Evolutionary conservation across 495 filamentous ascomycete species (phyloP).

Genomic region (Barbatosphaeria neglecta): DNA sequence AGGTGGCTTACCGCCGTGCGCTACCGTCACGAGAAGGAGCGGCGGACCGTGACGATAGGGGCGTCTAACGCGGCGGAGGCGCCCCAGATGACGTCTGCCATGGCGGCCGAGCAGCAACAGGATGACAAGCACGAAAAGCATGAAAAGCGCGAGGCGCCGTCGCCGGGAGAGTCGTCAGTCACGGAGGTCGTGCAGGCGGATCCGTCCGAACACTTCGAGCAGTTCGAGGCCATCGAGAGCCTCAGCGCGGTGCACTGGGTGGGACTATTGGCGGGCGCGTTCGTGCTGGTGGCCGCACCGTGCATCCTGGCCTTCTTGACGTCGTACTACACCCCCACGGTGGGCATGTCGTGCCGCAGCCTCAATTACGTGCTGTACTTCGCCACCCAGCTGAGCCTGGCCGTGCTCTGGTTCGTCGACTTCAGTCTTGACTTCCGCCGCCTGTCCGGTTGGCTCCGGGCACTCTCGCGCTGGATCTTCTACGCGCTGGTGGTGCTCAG

Average conservation of each 20-base stretch:
- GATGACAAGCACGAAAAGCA: no score
- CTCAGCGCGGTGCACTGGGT: slow-evolving; percentile 16
- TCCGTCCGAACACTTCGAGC: no score
- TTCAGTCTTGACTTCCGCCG: slow-evolving; percentile 7
- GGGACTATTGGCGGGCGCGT: slow-evolving; percentile 14
- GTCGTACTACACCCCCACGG: slow-evolving; percentile 24
- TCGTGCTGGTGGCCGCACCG: slow-evolving; percentile 18
- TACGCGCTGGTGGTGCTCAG: slow-evolving; percentile 13
- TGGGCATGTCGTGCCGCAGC: slow-evolving; percentile 27
- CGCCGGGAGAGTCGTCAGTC: no score
- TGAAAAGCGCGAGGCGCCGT: no score
- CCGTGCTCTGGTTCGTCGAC: slow-evolving; percentile 16
- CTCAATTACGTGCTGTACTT: slow-evolving; percentile 29
- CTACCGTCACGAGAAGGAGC: slow-evolving; percentile 1
- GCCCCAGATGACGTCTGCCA: no score
- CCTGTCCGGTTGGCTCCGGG: slow-evolving; percentile 7
- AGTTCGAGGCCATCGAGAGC: slow-evolving; percentile 7
- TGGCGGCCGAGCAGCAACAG: no score
- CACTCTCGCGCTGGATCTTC: slow-evolving; percentile 8
- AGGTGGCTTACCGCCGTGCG: background rate
- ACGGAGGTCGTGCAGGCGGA: no score
- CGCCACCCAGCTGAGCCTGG: slow-evolving; percentile 24
- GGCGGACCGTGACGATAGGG: slow-evolving; percentile 9
- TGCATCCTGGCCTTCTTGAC: slow-evolving; percentile 27
- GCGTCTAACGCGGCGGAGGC: no score